Evolutionary conservation across 2,329 filamentous ascomycete genomes (phyloP).

Genomic region (Epicoccum nigrum): DNA sequence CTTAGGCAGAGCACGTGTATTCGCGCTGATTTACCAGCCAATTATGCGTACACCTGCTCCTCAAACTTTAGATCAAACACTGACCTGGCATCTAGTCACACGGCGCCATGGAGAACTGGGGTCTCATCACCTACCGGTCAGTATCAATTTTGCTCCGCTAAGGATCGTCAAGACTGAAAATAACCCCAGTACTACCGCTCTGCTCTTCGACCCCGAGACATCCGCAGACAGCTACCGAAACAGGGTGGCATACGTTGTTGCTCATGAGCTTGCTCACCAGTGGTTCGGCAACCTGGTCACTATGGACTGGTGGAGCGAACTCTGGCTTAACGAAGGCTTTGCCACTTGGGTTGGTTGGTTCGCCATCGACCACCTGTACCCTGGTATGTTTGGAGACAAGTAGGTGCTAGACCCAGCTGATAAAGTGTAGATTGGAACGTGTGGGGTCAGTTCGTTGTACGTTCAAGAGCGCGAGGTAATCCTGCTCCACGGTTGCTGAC

Average conservation of each 20-base stretch:
- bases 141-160: background rate
- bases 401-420: constrained; percentile 8
- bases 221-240: constrained; percentile 93
- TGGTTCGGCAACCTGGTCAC: constrained; percentile 97
- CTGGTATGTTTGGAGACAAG: constrained; percentile 54
- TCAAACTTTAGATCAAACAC: constrained; percentile 30
- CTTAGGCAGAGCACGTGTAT: background rate
- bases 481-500: constrained; percentile 41
- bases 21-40: constrained; percentile 43
- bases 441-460: constrained; percentile 92
- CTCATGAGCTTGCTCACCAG: constrained; percentile 96
- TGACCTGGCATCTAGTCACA: constrained; percentile 60
- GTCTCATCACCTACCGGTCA: constrained; percentile 86
- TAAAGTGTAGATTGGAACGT: constrained; percentile 81
- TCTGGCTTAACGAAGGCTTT: constrained; percentile 93
- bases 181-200: constrained; percentile 71
- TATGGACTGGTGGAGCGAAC: constrained; percentile 95
- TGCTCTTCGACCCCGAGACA: constrained; percentile 92
- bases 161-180: constrained; percentile 10
- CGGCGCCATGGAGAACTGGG: constrained; percentile 99
- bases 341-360: constrained; percentile 98
- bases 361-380: constrained; percentile 87
- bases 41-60: constrained; percentile 48
- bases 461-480: constrained; percentile 62
- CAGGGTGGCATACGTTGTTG: constrained; percentile 93